Conservation (phyloP, 2,329 filamentous ascomycete species). For the Diaporthe citrichinensis region DNA sequence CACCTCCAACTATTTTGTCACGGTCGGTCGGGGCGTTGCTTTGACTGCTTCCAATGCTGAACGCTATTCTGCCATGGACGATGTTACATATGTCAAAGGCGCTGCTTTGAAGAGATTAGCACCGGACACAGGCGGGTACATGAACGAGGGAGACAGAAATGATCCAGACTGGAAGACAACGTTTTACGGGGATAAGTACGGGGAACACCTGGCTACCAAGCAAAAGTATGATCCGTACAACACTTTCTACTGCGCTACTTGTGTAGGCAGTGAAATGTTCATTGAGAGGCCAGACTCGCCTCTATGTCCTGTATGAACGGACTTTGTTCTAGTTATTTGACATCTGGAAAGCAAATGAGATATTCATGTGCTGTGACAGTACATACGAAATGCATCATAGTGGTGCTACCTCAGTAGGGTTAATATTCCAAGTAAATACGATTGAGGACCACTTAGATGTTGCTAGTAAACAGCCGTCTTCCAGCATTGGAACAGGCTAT, state of each 20-base stretch:
- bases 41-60: background rate
- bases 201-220: conserved; percentile 52
- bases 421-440: too few species aligned
- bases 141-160: conserved; percentile 58
- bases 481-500: background rate
- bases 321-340: background rate
- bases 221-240: conserved; percentile 53
- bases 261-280: background rate
- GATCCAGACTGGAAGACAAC: conserved; percentile 48
- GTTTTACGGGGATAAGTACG: conserved; percentile 53
- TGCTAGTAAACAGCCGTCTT: too few species aligned
- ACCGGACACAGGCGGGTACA: conserved; percentile 45
- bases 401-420: background rate
- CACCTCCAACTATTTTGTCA: background rate
- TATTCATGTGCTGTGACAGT: background rate
- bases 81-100: background rate
- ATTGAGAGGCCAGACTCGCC: background rate
- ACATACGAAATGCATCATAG: background rate
- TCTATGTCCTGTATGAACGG: background rate
- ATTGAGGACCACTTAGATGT: too few species aligned
- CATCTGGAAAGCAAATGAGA: background rate
- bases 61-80: background rate
- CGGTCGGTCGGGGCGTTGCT: background rate
- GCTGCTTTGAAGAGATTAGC: conserved; percentile 25
- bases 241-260: conserved; percentile 14